Percentiles rank a stretch among this genome's conserved stretches.
These are phyloP conservation scores for Amaranthus tricolor DNA, from an alignment of 179 eudicot species.

Conservation along the genomic window DNA sequence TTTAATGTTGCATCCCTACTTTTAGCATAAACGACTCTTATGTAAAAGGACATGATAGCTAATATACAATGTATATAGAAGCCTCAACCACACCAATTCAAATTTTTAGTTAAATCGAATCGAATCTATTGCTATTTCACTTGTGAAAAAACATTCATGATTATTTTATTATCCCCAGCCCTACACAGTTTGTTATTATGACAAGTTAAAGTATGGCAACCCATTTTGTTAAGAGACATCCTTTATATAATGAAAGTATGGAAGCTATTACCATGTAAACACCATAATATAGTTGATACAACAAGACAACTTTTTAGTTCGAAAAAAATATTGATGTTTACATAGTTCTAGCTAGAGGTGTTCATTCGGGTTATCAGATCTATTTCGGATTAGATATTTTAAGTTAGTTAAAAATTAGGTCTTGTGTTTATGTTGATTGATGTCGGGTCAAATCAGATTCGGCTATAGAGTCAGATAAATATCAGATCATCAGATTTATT, in stretches of 20 bases:
- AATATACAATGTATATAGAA: too few relatives aligned
- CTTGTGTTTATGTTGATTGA: not conserved
- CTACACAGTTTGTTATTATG: not conserved
- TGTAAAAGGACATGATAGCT: too few relatives aligned
- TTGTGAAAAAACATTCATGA: too few relatives aligned
- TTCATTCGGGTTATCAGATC: not conserved
- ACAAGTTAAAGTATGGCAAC: constrained; percentile 20
- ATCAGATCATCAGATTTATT: too few relatives aligned
- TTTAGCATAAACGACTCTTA: too few relatives aligned
- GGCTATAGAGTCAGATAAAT: not conserved
- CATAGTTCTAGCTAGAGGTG: not conserved
- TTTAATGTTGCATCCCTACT: too few relatives aligned
- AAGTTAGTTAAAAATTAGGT: too few relatives aligned
- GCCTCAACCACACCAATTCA: too few relatives aligned
- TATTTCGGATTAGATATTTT: too few relatives aligned
- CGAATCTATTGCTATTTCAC: not conserved
- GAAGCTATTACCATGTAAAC: constrained; percentile 17
- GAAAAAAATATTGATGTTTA: not conserved
- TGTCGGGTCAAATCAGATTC: not conserved
- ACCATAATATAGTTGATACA: constrained; percentile 2
- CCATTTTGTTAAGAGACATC: constrained; percentile 16
- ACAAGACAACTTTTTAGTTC: constrained; percentile 5
- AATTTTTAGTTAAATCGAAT: too few relatives aligned
- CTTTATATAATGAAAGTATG: constrained; percentile 3
- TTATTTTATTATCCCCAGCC: not conserved